A percentile compares a stretch with the other conserved stretches of the same genome.
Evolutionary conservation across 2,329 filamentous ascomycete species (phyloP).

Genomic region (Phialophora verrucosa): DNA sequence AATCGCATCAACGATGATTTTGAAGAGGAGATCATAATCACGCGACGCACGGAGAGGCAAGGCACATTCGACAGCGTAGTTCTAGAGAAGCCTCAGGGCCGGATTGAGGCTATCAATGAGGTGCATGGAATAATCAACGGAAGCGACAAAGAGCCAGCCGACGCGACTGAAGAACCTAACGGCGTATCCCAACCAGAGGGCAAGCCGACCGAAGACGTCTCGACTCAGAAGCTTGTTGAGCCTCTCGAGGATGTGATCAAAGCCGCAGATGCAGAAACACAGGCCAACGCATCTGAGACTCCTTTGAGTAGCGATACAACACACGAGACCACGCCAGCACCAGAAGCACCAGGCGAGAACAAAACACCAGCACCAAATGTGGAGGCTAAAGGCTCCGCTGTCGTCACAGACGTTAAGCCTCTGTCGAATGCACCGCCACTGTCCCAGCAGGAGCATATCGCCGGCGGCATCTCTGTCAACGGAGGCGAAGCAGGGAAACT

Average conservation of each 20-base stretch:
- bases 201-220: conserved; percentile 22
- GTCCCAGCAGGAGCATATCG: conserved; percentile 15
- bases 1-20: conserved; percentile 9
- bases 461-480: not conserved
- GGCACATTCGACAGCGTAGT: not conserved
- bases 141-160: not conserved
- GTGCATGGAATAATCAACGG: not conserved
- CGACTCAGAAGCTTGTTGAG: conserved; percentile 41
- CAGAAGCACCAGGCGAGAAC: not conserved
- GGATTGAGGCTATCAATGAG: not conserved
- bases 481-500: too few species aligned
- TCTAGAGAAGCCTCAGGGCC: not conserved
- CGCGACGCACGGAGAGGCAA: not conserved
- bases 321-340: not conserved
- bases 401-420: conserved; percentile 21
- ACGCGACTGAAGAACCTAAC: not conserved
- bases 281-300: conserved; percentile 21
- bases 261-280: conserved; percentile 33
- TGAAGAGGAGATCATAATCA: not conserved
- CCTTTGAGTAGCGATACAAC: not conserved
- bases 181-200: not conserved
- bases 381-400: conserved; percentile 41
- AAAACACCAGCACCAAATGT: conserved; percentile 39
- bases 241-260: conserved; percentile 41
- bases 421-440: conserved; percentile 14